These are phyloP conservation scores for Parathielavia appendiculata DNA, from an alignment of 495 filamentous ascomycete genomes.

Conservation along the genomic window DNA sequence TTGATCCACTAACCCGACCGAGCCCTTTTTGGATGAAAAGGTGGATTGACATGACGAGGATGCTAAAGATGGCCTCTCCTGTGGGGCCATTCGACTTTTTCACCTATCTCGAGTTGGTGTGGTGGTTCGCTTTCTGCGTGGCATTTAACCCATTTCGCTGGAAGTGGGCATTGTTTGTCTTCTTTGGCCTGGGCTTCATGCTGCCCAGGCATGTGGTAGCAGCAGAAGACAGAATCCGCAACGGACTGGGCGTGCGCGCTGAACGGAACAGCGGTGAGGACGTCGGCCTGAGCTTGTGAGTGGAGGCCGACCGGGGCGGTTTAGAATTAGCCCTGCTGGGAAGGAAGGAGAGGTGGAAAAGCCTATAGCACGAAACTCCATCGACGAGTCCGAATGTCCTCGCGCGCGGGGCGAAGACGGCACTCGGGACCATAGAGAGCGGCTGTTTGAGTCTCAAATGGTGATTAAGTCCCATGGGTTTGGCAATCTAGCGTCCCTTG, in stretches of 20 bases:
- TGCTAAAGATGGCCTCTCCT: conserved; percentile 63
- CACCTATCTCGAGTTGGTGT: conserved; percentile 76
- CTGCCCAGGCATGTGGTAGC: conserved; percentile 62
- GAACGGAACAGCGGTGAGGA: conserved; percentile 9
- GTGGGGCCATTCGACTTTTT: conserved; percentile 80
- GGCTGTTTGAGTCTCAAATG: background rate
- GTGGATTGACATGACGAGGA: conserved; percentile 82
- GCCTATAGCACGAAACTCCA: no score
- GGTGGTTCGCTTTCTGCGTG: conserved; percentile 79
- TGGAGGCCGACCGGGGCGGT: background rate
- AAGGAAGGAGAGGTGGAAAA: no score
- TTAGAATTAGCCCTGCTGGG: background rate
- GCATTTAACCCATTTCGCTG: conserved; percentile 79
- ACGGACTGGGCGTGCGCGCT: conserved; percentile 31
- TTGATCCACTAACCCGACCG: conserved; percentile 70
- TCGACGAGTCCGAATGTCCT: no score
- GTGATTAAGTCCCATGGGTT: background rate
- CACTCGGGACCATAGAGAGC: no score
- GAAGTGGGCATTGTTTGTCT: conserved; percentile 74
- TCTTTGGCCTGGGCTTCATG: conserved; percentile 65
- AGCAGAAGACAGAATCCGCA: conserved; percentile 55
- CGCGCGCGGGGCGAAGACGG: no score
- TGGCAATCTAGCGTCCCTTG: conserved; percentile 27
- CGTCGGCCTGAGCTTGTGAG: conserved; percentile 22
- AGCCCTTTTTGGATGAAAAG: conserved; percentile 68